Evolutionary conservation across 176 grass and related monocot genomes (phyloP).

Genomic region (Pontederia crassipes): DNA sequence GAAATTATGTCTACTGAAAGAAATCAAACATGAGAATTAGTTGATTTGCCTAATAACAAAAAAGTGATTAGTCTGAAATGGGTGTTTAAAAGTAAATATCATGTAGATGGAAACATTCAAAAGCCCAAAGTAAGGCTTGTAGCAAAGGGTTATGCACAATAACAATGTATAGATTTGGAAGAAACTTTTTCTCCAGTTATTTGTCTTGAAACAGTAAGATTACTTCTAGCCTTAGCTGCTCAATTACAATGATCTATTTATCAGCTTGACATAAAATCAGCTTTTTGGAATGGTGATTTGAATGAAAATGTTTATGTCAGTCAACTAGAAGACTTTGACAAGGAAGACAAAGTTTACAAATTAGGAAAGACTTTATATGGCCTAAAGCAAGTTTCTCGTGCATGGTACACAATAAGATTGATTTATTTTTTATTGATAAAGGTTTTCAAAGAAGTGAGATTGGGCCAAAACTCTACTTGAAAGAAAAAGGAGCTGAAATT

Average conservation of each 20-base stretch:
- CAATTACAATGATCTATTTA: not conserved
- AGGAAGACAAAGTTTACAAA: not conserved
- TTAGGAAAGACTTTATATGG: constrained; percentile 4
- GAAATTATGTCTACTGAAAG: constrained; percentile 3
- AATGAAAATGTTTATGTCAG: constrained; percentile 4
- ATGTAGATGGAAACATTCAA: not conserved
- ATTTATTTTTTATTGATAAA: not conserved
- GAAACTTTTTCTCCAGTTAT: not conserved
- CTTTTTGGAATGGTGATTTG: not conserved
- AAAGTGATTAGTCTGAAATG: constrained; percentile 1
- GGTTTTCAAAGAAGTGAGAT: not conserved
- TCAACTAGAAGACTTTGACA: too few relatives aligned
- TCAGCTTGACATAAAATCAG: constrained; percentile 2
- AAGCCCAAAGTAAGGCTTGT: constrained; percentile 12
- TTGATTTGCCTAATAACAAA: not conserved
- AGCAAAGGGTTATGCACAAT: constrained; percentile 5
- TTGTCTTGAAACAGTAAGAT: not conserved
- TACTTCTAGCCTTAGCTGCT: not conserved
- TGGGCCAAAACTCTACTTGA: not conserved
- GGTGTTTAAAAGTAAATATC: constrained; percentile 7
- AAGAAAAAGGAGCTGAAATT: constrained; percentile 1
- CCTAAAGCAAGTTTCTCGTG: not conserved
- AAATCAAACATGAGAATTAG: not conserved
- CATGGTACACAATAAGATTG: not conserved
- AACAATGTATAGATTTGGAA: not conserved